Conservation (phyloP, 305 asterid species). For the Monarda citriodora region DNA sequence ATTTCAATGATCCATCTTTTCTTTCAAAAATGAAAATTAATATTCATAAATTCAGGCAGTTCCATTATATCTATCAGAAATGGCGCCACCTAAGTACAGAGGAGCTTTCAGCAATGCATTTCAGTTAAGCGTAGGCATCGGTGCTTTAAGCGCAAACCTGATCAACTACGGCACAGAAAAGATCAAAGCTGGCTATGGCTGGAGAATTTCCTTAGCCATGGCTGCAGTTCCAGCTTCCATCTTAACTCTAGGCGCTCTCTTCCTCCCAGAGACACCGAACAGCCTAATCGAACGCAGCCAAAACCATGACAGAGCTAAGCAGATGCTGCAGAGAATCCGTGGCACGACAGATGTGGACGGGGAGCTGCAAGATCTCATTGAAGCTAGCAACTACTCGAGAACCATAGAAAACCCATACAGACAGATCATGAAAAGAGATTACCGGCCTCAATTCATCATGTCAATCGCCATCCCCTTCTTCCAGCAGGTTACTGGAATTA, state of each 20-base stretch:
- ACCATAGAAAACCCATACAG: slow-evolving; percentile 34
- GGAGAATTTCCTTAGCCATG: slow-evolving; percentile 69
- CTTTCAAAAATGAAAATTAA: too few relatives aligned
- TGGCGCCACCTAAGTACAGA: slow-evolving; percentile 83
- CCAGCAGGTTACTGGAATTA: slow-evolving; percentile 82
- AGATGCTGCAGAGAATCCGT: slow-evolving; percentile 46
- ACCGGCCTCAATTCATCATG: slow-evolving; percentile 83
- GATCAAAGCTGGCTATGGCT: slow-evolving; percentile 64
- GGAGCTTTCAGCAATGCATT: slow-evolving; percentile 76
- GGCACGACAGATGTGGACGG: slow-evolving; percentile 54
- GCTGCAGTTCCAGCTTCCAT: slow-evolving; percentile 66
- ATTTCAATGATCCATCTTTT: too few relatives aligned
- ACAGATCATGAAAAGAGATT: slow-evolving; percentile 32
- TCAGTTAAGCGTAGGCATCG: slow-evolving; percentile 60
- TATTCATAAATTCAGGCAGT: slow-evolving; percentile 50
- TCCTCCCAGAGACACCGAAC: slow-evolving; percentile 83
- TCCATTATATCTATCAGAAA: slow-evolving; percentile 82
- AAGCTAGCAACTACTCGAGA: slow-evolving; percentile 41
- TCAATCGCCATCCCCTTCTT: slow-evolving; percentile 72
- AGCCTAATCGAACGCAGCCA: slow-evolving; percentile 55
- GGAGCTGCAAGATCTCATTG: slow-evolving; percentile 62
- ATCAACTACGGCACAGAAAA: slow-evolving; percentile 67
- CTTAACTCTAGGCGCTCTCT: slow-evolving; percentile 52
- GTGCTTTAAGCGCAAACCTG: slow-evolving; percentile 54
- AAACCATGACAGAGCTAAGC: slow-evolving; percentile 30